Base-by-base conservation (phyloP, 208 protist genomes). In the Crithidia fasciculata region DNA sequence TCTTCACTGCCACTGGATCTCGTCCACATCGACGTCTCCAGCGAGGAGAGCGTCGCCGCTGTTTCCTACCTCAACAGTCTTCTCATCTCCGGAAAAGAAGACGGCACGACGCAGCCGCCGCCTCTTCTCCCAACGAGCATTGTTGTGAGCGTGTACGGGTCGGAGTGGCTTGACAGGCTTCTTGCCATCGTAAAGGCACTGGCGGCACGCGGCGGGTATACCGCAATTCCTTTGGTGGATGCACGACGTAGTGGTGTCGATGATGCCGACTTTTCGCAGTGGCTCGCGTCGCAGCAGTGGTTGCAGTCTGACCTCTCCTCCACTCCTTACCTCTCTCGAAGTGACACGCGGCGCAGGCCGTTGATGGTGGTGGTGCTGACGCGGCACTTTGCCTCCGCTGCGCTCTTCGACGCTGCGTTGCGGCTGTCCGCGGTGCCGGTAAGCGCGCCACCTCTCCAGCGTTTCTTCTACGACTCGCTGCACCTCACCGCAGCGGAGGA, bases 21-120 rank as follows among this genome's bases (percentile, higher is more conserved):
- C 2, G 80, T 88, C 5, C 76, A 85, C 69, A 67, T 85, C 56
- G 80, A 88, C 54, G 56, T 83, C 2, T 69, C 45, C 69, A 62
- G 61, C n/a, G 77, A 72, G 13, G 68, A 83, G 39, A 49, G 58
- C n/a, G 47, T 83, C 5, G 76, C 80, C 16, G 41, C 60, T 3
- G 41, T 88, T 7, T 66, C 53, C 2, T 85, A 67, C 53, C 62
- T 88, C 13, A 28, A 49, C 4, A 56, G 69, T 19, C 52, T 87
- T 8, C 55, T 58, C 5, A 19, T 41, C n/a, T 15, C 45, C 16
- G 7, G 19, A 0, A 54, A 13, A 28, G 58, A 3, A 5, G 39
- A 39, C 0, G 39, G 5, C 8, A 8, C 5, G 18, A 2, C 43
- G 4, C 44, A 49, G 10, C 8, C 8, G 0, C 47, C 55, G 4